phyloP scores from a whole-genome alignment of 2,329 filamentous ascomycete species.

The Beauveria caledonica region DNA sequence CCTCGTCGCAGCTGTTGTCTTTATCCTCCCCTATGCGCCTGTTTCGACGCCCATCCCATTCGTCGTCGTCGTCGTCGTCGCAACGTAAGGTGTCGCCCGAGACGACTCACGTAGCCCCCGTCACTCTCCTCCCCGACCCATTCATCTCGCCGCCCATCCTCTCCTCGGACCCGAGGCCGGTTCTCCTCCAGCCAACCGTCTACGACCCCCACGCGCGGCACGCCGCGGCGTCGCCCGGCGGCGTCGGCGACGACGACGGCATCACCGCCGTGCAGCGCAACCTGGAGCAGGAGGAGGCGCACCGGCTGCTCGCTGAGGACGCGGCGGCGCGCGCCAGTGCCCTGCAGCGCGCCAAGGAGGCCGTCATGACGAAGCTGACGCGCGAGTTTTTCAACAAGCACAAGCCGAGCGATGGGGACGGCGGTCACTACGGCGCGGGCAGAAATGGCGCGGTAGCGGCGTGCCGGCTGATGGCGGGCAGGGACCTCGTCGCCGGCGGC shows the following conservation, averaged over 20 bases:
- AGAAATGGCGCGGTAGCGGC: constrained; percentile 24
- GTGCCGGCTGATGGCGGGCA: constrained; percentile 23
- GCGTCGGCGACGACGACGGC: constrained; percentile 28
- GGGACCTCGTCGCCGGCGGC: constrained; percentile 23
- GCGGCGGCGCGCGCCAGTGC: constrained; percentile 45
- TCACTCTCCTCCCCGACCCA: constrained; percentile 24
- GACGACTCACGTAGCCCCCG: constrained; percentile 17
- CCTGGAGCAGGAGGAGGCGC: constrained; percentile 46
- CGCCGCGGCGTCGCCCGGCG: constrained; percentile 12
- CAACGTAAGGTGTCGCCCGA: constrained; percentile 19
- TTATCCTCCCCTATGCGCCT: constrained; percentile 13
- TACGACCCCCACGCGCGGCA: constrained; percentile 37
- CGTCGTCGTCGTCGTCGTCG: constrained; percentile 10
- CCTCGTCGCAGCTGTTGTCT: constrained; percentile 13
- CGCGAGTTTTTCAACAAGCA: constrained; percentile 38
- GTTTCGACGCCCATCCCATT: neutral
- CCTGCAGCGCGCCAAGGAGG: constrained; percentile 50
- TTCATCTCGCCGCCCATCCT: constrained; percentile 44
- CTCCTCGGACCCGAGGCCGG: constrained; percentile 38
- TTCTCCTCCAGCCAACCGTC: constrained; percentile 49
- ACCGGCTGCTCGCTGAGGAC: constrained; percentile 50
- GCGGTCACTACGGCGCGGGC: constrained; percentile 6
- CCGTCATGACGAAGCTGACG: constrained; percentile 50
- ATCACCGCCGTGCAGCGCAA: constrained; percentile 52
- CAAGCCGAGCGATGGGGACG: constrained; percentile 14